Base-by-base conservation (phyloP, 176 grass and related monocot species). In the Aegilops tauschii region DNA sequence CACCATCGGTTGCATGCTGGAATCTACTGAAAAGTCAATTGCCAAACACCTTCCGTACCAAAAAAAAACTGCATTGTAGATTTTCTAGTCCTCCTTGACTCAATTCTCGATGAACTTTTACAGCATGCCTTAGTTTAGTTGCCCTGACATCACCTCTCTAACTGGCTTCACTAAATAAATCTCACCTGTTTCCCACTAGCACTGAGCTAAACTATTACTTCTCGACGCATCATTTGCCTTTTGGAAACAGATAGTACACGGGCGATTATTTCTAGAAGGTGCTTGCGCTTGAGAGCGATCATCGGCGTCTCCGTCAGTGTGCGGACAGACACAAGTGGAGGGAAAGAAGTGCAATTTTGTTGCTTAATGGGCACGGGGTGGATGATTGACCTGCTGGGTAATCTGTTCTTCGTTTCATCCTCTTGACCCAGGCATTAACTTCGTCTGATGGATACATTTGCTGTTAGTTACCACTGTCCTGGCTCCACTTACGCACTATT, bases 11-110 rank as follows among this genome's bases (percentile, higher is more conserved):
- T 20, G 9, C 17, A 11, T 64, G 54, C 47, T 50, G 47, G 0
- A 50, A 50, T 50, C 47, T 50, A 50, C 47, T 31, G 28, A 54
- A 3, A 74, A 80, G 76, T 80, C 54, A 74, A 75, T 4, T 73
- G 20, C 8, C 12, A 2, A 61, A n/a, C 37, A 17, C 10, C 79
- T 6, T 16, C 34, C 31, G 6, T 76, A 37, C 69, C 36, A 45
- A 54, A 45, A 54, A 54, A 6, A 18, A 0, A 52, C 49, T 5
- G 5, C 50, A 54, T 18, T 54, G 50, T 85, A 37, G 47, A 9
- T 76, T n/a, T 75, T 45, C 6, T 28, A 90, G 50, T 17, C 83
- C 23, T 52, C 6, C 14, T 82, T 77, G 69, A 36, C 44, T 76
- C 69, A 49, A 61, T 59, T 62, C 25, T 75, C 17, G 13, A 27